phyloP scores from a whole-genome alignment of 345 rosid species.

The Camelina neglecta region DNA sequence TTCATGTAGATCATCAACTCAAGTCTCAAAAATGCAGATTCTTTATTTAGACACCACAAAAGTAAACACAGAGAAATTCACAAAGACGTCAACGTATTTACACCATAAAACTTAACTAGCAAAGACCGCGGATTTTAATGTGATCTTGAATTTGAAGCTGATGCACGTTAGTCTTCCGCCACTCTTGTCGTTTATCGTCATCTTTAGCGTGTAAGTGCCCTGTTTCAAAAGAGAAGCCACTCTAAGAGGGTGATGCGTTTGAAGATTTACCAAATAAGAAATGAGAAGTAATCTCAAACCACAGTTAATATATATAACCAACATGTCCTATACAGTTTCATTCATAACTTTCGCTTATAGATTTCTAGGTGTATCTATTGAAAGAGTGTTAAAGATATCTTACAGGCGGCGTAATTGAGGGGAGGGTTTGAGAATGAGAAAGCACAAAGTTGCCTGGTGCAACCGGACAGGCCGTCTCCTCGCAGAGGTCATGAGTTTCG shows the following conservation, averaged over 20 bases:
- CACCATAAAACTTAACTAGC: conserved; percentile 28
- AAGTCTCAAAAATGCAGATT: neutral
- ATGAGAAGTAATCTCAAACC: conserved; percentile 15
- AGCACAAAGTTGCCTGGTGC: conserved; percentile 61
- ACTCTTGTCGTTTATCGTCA: conserved; percentile 54
- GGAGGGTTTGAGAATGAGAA: conserved; percentile 66
- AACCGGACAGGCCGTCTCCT: conserved; percentile 62
- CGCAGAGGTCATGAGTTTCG: conserved; percentile 65
- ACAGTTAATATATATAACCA: neutral
- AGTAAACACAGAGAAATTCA: conserved; percentile 8
- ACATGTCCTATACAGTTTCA: neutral
- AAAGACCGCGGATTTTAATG: conserved; percentile 5
- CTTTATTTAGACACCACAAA: conserved; percentile 31
- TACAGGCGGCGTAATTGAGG: conserved; percentile 66
- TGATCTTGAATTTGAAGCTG: conserved; percentile 56
- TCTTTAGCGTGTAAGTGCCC: conserved; percentile 67
- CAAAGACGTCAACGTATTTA: neutral
- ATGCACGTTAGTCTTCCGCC: conserved; percentile 58
- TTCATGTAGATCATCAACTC: neutral
- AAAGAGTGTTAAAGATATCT: conserved; percentile 30
- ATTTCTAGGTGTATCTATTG: neutral
- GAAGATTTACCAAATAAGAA: neutral
- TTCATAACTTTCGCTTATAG: neutral
- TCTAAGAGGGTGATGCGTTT: neutral
- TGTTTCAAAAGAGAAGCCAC: conserved; percentile 36